A percentile compares a stretch with the other conserved stretches of the same genome.
Conservation (phyloP, 495 filamentous ascomycete genomes). For the Geopyxis carbonaria region DNA sequence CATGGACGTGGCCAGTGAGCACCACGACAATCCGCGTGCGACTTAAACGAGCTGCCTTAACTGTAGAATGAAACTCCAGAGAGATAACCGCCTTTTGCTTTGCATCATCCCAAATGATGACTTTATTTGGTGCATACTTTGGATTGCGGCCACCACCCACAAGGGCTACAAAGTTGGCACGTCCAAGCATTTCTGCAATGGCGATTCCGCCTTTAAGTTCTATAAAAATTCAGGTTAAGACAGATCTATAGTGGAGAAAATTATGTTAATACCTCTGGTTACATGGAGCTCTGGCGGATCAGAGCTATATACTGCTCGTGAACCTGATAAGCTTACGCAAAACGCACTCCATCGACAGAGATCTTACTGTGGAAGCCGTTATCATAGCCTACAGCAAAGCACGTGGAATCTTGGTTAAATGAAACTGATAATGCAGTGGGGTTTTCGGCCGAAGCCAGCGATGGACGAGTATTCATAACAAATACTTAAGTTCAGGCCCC, state of each 20-base stretch:
- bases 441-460: constrained; percentile 58
- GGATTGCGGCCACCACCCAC: constrained; percentile 78
- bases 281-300: constrained; percentile 60
- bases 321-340: constrained; percentile 6
- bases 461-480: constrained; percentile 77
- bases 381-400: constrained; percentile 78
- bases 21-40: constrained; percentile 65
- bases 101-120: constrained; percentile 79
- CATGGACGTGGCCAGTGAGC: constrained; percentile 62
- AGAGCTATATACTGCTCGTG: constrained; percentile 50
- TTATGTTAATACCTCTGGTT: constrained; percentile 36
- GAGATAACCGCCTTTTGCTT: constrained; percentile 57
- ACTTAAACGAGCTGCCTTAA: constrained; percentile 62
- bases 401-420: constrained; percentile 75
- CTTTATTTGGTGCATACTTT: constrained; percentile 79
- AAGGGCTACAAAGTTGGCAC: constrained; percentile 72
- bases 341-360: background rate
- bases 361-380: constrained; percentile 68
- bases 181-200: constrained; percentile 70
- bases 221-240: constrained; percentile 23
- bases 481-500: background rate
- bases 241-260: constrained; percentile 9
- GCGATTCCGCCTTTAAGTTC: constrained; percentile 79
- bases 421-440: constrained; percentile 65
- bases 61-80: constrained; percentile 55